Conservation (phyloP, 1,284 basidiomycete genomes). For the Clitocybe nebularis region DNA sequence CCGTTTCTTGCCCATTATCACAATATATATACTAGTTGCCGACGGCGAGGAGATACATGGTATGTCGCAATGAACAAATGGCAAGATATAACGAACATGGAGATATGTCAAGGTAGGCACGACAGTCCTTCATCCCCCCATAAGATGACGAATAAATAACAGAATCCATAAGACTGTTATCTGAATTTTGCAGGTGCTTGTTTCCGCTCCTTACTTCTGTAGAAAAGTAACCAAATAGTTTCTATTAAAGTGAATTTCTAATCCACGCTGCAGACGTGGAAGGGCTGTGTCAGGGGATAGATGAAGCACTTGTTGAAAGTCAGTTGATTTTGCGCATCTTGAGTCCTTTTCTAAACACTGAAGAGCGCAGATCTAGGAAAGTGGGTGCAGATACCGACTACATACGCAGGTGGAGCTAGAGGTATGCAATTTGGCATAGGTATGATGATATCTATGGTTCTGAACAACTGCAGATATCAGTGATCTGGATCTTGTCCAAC, state of each 20-base stretch:
- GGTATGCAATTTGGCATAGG: conserved; percentile 39
- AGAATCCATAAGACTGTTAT: conserved; percentile 72
- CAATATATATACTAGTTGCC: conserved; percentile 60
- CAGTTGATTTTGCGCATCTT: conserved; percentile 23
- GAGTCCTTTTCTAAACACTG: not conserved
- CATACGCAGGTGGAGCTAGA: conserved; percentile 96
- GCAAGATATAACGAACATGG: conserved; percentile 95
- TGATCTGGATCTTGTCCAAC: conserved; percentile 84
- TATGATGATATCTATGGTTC: conserved; percentile 1
- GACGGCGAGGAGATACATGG: conserved; percentile 77
- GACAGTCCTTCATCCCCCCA: conserved; percentile 2
- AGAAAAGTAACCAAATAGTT: conserved; percentile 1
- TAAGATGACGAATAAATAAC: conserved; percentile 7
- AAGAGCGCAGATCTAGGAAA: conserved; percentile 73
- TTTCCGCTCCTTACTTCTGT: not conserved
- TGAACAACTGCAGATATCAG: conserved; percentile 54
- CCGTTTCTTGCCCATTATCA: not conserved
- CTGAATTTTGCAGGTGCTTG: conserved; percentile 72
- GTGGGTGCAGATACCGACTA: conserved; percentile 90
- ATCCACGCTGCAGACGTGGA: conserved; percentile 98
- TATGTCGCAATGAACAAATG: conserved; percentile 98
- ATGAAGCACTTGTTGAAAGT: conserved; percentile 86
- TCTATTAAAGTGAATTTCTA: conserved; percentile 76
- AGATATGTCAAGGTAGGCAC: conserved; percentile 74
- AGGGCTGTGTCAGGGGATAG: conserved; percentile 95